These are phyloP conservation scores for Turritis glabra DNA, from an alignment of 345 rosid species.

Conservation along the genomic window DNA sequence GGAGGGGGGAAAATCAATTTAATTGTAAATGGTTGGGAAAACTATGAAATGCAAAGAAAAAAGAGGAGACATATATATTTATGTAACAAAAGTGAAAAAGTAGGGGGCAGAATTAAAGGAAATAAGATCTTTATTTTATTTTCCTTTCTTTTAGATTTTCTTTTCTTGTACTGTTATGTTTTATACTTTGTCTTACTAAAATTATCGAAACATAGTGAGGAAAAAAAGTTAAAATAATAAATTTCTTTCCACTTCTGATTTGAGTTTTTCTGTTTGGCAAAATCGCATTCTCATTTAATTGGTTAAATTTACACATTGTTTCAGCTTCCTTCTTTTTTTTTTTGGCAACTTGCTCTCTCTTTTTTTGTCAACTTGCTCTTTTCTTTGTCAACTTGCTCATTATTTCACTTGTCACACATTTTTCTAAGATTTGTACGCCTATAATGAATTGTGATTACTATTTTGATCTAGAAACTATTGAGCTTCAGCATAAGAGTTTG, in stretches of 20 bases:
- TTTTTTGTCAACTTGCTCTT: constrained; percentile 11
- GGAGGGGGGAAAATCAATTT: constrained; percentile 16
- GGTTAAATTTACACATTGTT: constrained; percentile 21
- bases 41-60: background rate
- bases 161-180: background rate
- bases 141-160: background rate
- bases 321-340: background rate
- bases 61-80: background rate
- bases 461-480: background rate
- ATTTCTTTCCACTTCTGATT: constrained; percentile 18
- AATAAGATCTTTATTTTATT: constrained; percentile 12
- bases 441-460: background rate
- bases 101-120: constrained; percentile 26
- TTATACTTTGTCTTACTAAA: constrained; percentile 16
- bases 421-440: background rate
- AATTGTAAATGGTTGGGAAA: constrained; percentile 38
- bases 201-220: constrained; percentile 4
- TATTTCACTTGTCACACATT: background rate
- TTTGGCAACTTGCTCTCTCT: background rate
- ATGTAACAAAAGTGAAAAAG: constrained; percentile 32
- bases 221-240: background rate
- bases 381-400: constrained; percentile 15
- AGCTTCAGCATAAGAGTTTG: background rate
- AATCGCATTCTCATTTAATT: constrained; percentile 29
- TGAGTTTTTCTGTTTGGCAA: constrained; percentile 5